These are phyloP conservation scores for Coleophoma cylindrospora DNA, from an alignment of 2,329 filamentous ascomycete genomes.

Conservation along the genomic window DNA sequence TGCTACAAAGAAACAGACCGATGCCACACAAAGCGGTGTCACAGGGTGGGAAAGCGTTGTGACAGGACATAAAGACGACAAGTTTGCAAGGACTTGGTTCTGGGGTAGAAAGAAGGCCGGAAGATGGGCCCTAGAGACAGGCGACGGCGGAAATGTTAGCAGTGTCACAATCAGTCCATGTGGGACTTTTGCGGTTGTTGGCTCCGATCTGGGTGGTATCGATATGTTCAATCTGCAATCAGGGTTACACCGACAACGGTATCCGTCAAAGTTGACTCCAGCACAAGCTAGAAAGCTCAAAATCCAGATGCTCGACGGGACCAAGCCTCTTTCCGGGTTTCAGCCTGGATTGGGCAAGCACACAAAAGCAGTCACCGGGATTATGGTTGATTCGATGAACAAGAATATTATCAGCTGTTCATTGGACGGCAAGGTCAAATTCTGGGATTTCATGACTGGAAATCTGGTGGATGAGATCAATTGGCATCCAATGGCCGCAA, in stretches of 20 bases:
- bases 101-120: conserved; percentile 94
- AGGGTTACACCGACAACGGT: conserved; percentile 79
- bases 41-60: conserved; percentile 98
- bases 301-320: conserved; percentile 49
- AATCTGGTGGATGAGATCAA: conserved; percentile 74
- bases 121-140: conserved; percentile 85
- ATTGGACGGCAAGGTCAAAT: conserved; percentile 89
- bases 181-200: conserved; percentile 88
- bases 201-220: conserved; percentile 75
- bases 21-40: conserved; percentile 67
- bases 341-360: conserved; percentile 62
- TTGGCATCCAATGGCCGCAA: conserved; percentile 72
- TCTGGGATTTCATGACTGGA: conserved; percentile 93
- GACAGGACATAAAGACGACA: conserved; percentile 83
- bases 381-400: conserved; percentile 87
- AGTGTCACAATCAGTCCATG: conserved; percentile 87
- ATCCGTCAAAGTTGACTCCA: conserved; percentile 74
- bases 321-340: conserved; percentile 5
- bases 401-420: conserved; percentile 80
- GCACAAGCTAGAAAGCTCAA: conserved; percentile 74
- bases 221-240: conserved; percentile 98
- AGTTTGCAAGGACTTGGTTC: conserved; percentile 90
- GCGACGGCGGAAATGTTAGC: conserved; percentile 76
- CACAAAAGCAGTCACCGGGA: conserved; percentile 74
- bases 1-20: conserved; percentile 50